Percentiles rank a stretch among this genome's conserved stretches.
Conservation (phyloP, 2,329 filamentous ascomycete species). For the Thelonectria discophora region DNA sequence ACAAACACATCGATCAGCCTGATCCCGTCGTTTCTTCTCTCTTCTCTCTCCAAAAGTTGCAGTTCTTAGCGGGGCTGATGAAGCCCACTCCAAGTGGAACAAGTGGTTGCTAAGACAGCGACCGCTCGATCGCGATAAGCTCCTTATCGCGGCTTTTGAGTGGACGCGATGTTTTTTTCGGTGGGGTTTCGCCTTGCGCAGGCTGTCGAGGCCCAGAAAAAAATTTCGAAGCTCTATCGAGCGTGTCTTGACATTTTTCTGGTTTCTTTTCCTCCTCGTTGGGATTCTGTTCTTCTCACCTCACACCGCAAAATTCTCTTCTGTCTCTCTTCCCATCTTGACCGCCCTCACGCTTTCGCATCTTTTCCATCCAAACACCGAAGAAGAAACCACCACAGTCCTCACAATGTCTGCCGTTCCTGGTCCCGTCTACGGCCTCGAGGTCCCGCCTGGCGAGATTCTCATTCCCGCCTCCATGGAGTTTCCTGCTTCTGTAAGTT, state of each 20-base stretch:
- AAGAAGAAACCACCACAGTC: constrained; percentile 8
- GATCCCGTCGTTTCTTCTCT: too few relatives aligned
- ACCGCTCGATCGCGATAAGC: constrained; percentile 40
- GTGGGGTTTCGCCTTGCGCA: constrained; percentile 29
- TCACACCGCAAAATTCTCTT: constrained; percentile 20
- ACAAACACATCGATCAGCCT: too few relatives aligned
- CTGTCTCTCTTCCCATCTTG: not conserved
- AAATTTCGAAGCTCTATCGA: constrained; percentile 47
- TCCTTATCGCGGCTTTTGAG: constrained; percentile 44
- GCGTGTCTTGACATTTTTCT: constrained; percentile 27
- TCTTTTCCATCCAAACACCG: not conserved
- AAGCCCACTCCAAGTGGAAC: not conserved
- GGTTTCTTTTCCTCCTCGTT: constrained; percentile 33
- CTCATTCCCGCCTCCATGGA: constrained; percentile 81
- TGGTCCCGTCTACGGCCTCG: constrained; percentile 90
- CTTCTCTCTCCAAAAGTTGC: not conserved
- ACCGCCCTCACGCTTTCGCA: constrained; percentile 12
- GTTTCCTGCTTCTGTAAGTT: constrained; percentile 83
- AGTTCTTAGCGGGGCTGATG: not conserved
- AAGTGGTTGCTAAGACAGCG: constrained; percentile 48
- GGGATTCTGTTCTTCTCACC: constrained; percentile 29
- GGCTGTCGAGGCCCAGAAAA: constrained; percentile 39
- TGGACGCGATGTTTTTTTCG: constrained; percentile 33
- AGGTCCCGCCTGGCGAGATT: constrained; percentile 86
- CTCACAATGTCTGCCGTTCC: constrained; percentile 65